These are phyloP conservation scores for Phlegmacium glaucopus DNA, from an alignment of 768 basidiomycete genomes.

Conservation along the genomic window DNA sequence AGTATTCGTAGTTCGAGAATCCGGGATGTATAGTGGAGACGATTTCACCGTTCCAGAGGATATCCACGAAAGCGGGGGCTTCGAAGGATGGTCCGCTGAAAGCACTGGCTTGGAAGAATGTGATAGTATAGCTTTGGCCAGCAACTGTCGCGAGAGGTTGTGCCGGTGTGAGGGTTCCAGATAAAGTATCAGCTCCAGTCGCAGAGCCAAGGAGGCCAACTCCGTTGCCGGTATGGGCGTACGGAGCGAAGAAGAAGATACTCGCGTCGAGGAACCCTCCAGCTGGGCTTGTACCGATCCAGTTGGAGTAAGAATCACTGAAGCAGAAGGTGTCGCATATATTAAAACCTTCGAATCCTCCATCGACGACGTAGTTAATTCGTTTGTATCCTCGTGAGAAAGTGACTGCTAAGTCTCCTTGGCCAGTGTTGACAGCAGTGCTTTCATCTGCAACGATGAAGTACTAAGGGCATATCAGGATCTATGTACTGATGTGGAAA, in stretches of 20 bases:
- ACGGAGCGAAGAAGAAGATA: constrained; percentile 39
- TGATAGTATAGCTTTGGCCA: constrained; percentile 36
- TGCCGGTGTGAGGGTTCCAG: constrained; percentile 36
- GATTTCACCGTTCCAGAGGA: constrained; percentile 41
- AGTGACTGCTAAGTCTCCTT: constrained; percentile 42
- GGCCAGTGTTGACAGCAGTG: constrained; percentile 44
- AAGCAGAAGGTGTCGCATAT: constrained; percentile 40
- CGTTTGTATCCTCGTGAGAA: constrained; percentile 46
- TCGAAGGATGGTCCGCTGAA: constrained; percentile 33
- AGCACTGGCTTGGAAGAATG: constrained; percentile 39
- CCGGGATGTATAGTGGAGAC: constrained; percentile 33
- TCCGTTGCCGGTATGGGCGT: constrained; percentile 37
- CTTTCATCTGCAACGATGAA: constrained; percentile 40
- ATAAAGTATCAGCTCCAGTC: constrained; percentile 29
- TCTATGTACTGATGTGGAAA: not conserved
- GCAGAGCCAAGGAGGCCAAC: constrained; percentile 43
- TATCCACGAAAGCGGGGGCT: constrained; percentile 32
- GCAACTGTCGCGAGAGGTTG: constrained; percentile 31
- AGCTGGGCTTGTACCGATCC: constrained; percentile 34
- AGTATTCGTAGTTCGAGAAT: constrained; percentile 34
- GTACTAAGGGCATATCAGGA: constrained; percentile 29
- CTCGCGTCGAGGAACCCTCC: constrained; percentile 40
- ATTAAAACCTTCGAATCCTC: constrained; percentile 41
- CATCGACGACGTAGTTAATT: constrained; percentile 34
- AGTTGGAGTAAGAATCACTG: constrained; percentile 30